Evolutionary conservation across 768 basidiomycete species (phyloP), one percentile per base, ranked within the genome.

Genomic region (Clavaria fumosa): DNA sequence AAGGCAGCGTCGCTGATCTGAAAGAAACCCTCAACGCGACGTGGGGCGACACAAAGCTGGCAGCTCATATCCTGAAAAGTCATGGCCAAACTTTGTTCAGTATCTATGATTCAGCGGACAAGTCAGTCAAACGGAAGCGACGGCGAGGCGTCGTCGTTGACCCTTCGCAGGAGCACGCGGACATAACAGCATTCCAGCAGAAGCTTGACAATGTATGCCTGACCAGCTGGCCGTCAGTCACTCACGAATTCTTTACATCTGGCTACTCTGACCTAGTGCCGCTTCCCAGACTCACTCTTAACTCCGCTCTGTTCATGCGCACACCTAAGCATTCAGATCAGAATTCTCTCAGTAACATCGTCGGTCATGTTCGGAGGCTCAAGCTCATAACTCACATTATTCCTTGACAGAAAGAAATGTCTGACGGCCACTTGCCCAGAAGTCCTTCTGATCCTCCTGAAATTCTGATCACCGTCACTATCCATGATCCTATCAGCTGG

Each of bases 321-420:
- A 57, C 72, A 2, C 60, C 76, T 19, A 76, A 68, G 47, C 70
- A 70, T 47, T 63, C 77, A 1, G 82, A 85, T 48, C 64, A 69
- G 35, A 85, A 84, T 48, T 63, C 66, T 5, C 54, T 78, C 3
- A 53, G 52, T 2, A 53, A 53, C 39, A 47, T 58, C 45, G 74
- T 69, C 48, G 39, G 59, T 45, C 23, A 12, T 19, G 17, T 4
- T 19, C n/a, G 18, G 14, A 17, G 15, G 27, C 37, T 18, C 22
- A 12, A 27, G 4, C 12, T 27, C 24, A 11, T 6, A 23, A 39
- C 35, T 35, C 18, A 5, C 9, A 10, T n/a, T 9, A 34, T 35
- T 22, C 6, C 19, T 28, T 36, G 5, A 10, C 5, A 60, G 59
- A 57, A 60, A 56, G 6, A 26, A 20, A 41, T 39, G 12, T 34